These are phyloP conservation scores for Monosporascus sp. DNA, from an alignment of 2,329 filamentous ascomycete genomes.

Conservation along the genomic window DNA sequence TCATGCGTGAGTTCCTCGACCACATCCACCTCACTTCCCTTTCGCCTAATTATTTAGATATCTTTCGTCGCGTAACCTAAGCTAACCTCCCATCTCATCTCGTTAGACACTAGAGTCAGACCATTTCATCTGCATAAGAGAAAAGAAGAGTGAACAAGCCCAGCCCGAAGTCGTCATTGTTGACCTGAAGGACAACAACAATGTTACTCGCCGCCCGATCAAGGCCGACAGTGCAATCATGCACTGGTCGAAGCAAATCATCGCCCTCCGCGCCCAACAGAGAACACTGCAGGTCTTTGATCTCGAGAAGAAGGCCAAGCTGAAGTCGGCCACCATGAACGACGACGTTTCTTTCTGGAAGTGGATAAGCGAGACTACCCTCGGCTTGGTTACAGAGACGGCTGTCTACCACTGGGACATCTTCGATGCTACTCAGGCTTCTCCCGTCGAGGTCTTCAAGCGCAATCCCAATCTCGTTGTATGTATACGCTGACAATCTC, in stretches of 20 bases:
- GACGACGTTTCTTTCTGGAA: constrained; percentile 99
- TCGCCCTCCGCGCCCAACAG: constrained; percentile 90
- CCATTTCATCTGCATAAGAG: constrained; percentile 90
- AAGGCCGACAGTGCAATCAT: constrained; percentile 99
- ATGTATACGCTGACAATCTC: constrained; percentile 31
- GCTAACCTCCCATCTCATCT: constrained; percentile 13
- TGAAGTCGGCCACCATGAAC: constrained; percentile 94
- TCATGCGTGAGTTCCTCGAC: constrained; percentile 61
- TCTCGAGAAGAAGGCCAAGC: constrained; percentile 83
- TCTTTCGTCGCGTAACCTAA: constrained; percentile 4
- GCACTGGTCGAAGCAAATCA: constrained; percentile 96
- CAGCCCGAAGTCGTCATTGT: constrained; percentile 94
- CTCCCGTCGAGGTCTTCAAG: constrained; percentile 88
- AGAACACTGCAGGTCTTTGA: constrained; percentile 98
- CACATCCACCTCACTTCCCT: too few species aligned
- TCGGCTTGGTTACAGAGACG: constrained; percentile 86
- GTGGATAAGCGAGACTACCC: constrained; percentile 86
- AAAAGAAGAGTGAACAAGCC: constrained; percentile 80
- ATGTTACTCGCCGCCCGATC: constrained; percentile 89
- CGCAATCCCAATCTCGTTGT: constrained; percentile 85
- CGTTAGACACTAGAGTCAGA: constrained; percentile 96
- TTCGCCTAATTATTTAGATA: too few species aligned
- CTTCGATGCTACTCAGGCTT: constrained; percentile 73
- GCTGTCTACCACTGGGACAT: constrained; percentile 98
- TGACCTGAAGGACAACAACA: constrained; percentile 96